A percentile compares a stretch with the other conserved stretches of the same genome.
Evolutionary conservation across 2,329 filamentous ascomycete species (phyloP).

Genomic region (Aureobasidium melanogenum): DNA sequence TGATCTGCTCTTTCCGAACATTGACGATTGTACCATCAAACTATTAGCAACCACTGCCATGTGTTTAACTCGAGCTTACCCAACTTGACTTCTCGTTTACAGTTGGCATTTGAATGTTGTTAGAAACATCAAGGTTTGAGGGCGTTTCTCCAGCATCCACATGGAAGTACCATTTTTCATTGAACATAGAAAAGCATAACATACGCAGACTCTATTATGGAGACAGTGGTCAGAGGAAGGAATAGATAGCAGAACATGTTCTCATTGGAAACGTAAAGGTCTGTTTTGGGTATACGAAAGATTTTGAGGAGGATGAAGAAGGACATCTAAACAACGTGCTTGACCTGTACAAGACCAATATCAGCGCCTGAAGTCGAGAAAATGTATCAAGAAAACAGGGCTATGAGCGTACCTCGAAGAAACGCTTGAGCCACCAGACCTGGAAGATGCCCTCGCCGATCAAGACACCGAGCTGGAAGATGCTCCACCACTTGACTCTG

Average conservation of each 20-base stretch:
- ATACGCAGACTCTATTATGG: too few relatives aligned
- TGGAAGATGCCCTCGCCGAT: conserved; percentile 92
- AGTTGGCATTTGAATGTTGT: too few relatives aligned
- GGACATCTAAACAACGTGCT: conserved; percentile 27
- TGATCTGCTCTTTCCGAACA: not conserved
- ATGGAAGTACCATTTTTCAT: too few relatives aligned
- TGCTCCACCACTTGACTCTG: conserved; percentile 98
- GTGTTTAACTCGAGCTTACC: too few relatives aligned
- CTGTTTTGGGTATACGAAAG: conserved; percentile 3
- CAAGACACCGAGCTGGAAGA: conserved; percentile 86
- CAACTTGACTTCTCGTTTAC: too few relatives aligned
- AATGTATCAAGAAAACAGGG: conserved; percentile 1
- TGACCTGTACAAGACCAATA: conserved; percentile 25
- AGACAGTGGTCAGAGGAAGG: not conserved
- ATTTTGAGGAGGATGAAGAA: not conserved
- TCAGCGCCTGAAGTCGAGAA: not conserved
- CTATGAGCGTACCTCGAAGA: conserved; percentile 65
- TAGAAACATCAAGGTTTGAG: too few relatives aligned
- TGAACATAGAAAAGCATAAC: too few relatives aligned
- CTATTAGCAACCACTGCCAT: too few relatives aligned
- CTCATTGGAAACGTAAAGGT: conserved; percentile 9
- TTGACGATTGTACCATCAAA: not conserved
- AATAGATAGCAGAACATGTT: conserved; percentile 2
- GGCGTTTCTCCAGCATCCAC: too few relatives aligned
- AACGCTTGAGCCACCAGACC: conserved; percentile 98